A percentile compares a stretch with the other conserved stretches of the same genome.
These are phyloP conservation scores for Hyphodiscus hymeniophilus DNA, from an alignment of 495 filamentous ascomycete genomes.

Conservation along the genomic window DNA sequence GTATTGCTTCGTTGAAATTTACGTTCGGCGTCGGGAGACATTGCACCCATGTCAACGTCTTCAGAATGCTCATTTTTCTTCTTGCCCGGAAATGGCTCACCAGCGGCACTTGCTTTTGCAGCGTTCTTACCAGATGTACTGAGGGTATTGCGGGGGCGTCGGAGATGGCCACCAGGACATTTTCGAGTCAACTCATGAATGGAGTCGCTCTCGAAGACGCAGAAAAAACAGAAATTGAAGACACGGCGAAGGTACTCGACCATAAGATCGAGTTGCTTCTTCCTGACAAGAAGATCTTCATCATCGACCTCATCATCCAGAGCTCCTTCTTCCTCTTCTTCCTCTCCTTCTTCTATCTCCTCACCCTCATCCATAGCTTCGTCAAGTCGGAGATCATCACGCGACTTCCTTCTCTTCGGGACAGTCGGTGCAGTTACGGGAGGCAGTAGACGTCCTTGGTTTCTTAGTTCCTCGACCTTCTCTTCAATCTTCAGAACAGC, in stretches of 20 bases:
- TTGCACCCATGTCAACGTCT: slow-evolving; percentile 54
- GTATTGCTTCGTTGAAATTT: slow-evolving; percentile 57
- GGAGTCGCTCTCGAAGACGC: slow-evolving; percentile 95
- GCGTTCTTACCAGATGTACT: slow-evolving; percentile 75
- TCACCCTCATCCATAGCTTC: slow-evolving; percentile 64
- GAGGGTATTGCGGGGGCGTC: slow-evolving; percentile 75
- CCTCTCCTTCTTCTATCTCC: slow-evolving; percentile 52
- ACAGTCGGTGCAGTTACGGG: slow-evolving; percentile 45
- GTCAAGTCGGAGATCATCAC: slow-evolving; percentile 51
- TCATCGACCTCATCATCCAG: slow-evolving; percentile 78
- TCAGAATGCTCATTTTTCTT: slow-evolving; percentile 53
- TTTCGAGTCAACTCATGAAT: slow-evolving; percentile 92
- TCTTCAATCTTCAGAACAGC: slow-evolving; percentile 75
- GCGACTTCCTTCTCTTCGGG: slow-evolving; percentile 54
- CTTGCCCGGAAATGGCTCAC: slow-evolving; percentile 72
- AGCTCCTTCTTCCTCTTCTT: slow-evolving; percentile 63
- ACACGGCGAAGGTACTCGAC: slow-evolving; percentile 95
- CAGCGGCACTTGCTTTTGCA: slow-evolving; percentile 72
- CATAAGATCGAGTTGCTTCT: slow-evolving; percentile 92
- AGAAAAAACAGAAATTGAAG: slow-evolving; percentile 99
- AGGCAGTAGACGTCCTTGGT: slow-evolving; percentile 65
- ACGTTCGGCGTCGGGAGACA: slow-evolving; percentile 50
- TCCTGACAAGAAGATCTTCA: slow-evolving; percentile 80
- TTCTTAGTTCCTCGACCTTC: slow-evolving; percentile 69
- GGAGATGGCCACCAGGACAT: slow-evolving; percentile 92